Base-by-base conservation (phyloP, 192 early-diverging fungal genomes). In the Coemansia sp. region DNA sequence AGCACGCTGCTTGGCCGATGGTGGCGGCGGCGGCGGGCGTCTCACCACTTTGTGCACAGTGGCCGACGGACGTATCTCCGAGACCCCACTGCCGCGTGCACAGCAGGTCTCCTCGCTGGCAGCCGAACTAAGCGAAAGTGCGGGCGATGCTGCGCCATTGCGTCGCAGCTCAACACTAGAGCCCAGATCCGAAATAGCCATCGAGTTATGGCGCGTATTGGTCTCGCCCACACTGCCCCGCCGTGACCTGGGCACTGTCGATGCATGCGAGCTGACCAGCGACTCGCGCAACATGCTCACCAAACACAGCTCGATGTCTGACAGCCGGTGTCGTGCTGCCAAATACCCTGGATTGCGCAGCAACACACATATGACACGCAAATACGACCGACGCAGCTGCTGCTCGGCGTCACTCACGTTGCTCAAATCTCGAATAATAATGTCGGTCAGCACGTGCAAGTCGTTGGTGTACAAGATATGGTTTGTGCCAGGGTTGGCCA, bases 381-480 rank as follows among this genome's bases (percentile, higher is more conserved):
- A 62, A 62, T 91, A 91, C 0, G 89, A 84, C 55, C 87, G 85
- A 5, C 90, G 84, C 22, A 90, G 82, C 76, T 83, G 62, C 53
- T 88, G 88, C 55, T 85, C 67, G 41, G 87, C 85, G 9, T 89
- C 87, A 5, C 88, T 84, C 17, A 95, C 72, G 65, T 93, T 83
- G 67, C 87, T 83, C 12, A 92, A 72, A 71, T 96, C 94, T 55
- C 95, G 84, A 22, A 97, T 80, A 1, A 92, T 79, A 2, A 96
- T 90, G 70, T 97, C 95, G 9, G 95, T 82, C 23, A 96, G 83
- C 5, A 96, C 91, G 43, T 83, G 84, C 50, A 95, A 81, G 70
- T 97, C 95, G 63, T 97, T 97, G 12, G 95, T 94, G 67, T 96
- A 97, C 68, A 95, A 89, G 41, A 92, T 88, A n/a, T 85, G 82